Evolutionary conservation across 345 rosid species (phyloP), one percentile per base, ranked within the genome.

Genomic region (Hibiscus syriacus): DNA sequence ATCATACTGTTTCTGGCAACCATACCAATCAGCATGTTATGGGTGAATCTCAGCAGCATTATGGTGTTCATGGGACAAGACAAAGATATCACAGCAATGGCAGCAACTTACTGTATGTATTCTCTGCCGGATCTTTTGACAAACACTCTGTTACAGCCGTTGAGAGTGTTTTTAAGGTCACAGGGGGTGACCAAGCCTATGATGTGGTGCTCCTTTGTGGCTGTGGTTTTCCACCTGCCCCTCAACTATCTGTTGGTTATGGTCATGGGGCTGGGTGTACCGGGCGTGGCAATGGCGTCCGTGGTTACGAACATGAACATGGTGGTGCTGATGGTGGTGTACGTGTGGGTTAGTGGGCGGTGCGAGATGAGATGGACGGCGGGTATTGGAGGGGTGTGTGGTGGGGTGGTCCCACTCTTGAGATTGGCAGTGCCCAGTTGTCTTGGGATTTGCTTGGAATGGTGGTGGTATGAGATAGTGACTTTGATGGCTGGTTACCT

Each of bases 381-480:
- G 25, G 83, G 81, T 70, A 53, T 83, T 55, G 80, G 78, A 12
- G 82, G 73, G 36, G 76, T 79, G 22, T 72, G 85, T 43, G 80
- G 80, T 41, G 98, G 96, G 71, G 55, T 93, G 61, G 95, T 88
- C 48, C 81, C 90, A 48, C 72, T 93, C 34, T 72, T 89, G 92
- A 81, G 66, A 72, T 75, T 93, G 85, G 97, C 99, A 26, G 82
- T 93, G 67, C 99, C 99, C 14, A 93, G 99, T 53, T 93, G 99
- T 74, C 73, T 89, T 49, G 96, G 96, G 76, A 93, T 93, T 57
- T 94, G 99, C 80, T 77, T 91, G 69, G 99, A 94, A 84, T 94
- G 99, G 99, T 94, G 97, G 99, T 91, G 99, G 99, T 94, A 94
- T 41, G 97, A 94, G 90, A 89, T 94, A 12, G 90, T 94, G 81